Evolutionary conservation across 352 stramenopile genomes (phyloP).

Genomic region (Phytophthora foliorum): DNA sequence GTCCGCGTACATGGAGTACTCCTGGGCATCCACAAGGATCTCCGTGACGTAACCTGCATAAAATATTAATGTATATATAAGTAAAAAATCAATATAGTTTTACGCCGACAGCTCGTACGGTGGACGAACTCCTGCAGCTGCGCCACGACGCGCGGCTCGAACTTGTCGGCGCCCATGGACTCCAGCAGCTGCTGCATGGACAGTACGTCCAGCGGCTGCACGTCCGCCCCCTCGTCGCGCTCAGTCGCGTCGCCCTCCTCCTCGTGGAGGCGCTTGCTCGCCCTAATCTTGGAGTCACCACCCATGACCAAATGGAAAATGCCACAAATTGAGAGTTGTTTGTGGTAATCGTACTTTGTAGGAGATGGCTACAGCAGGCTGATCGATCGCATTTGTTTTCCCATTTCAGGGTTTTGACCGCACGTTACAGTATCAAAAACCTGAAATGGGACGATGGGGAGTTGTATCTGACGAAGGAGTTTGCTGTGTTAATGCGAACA

Average conservation of each 20-base stretch:
- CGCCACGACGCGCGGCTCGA: constrained; percentile 80
- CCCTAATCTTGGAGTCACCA: constrained; percentile 54
- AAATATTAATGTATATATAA: constrained; percentile 4
- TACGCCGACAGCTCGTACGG: constrained; percentile 46
- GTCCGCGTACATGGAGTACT: constrained; percentile 83
- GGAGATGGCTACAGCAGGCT: constrained; percentile 7
- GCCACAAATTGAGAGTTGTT: constrained; percentile 11
- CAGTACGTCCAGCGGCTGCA: constrained; percentile 68
- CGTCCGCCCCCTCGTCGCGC: constrained; percentile 44
- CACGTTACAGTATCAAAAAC: no score
- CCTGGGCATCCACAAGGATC: constrained; percentile 86
- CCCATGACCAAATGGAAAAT: constrained; percentile 51
- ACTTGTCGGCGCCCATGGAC: constrained; percentile 85
- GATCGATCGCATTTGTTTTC: no score
- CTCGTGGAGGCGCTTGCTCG: constrained; percentile 56
- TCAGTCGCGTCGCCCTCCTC: constrained; percentile 62
- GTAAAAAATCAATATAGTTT: constrained; percentile 1
- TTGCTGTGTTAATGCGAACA: background rate
- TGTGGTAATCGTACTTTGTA: constrained; percentile 13
- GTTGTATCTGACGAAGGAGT: background rate
- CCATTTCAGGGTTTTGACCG: no score
- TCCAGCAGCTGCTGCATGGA: constrained; percentile 71
- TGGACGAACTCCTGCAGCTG: constrained; percentile 90
- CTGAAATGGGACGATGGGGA: no score
- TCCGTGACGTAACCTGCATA: constrained; percentile 81